Percentiles rank a stretch among this genome's conserved stretches.
Conservation (phyloP, 352 stramenopile genomes). For the Phytopythium oedochilum region DNA sequence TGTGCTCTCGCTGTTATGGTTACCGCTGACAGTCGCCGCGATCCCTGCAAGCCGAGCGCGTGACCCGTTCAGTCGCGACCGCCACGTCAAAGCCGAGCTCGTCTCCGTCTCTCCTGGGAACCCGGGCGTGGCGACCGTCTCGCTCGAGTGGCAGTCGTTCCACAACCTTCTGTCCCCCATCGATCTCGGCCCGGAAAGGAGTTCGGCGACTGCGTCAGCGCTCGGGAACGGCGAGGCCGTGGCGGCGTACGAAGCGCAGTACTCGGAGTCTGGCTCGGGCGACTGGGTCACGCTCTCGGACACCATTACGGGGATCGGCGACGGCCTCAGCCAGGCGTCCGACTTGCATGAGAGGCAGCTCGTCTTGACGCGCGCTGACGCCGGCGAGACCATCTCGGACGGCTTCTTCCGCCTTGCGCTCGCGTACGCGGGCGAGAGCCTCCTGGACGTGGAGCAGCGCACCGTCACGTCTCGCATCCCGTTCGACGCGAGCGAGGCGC, state of each 20-base stretch:
- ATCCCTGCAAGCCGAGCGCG: neutral
- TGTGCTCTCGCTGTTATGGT: neutral
- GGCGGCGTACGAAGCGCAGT: conserved; percentile 53
- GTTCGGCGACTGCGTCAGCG: conserved; percentile 4
- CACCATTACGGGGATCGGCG: conserved; percentile 24
- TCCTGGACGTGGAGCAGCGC: conserved; percentile 30
- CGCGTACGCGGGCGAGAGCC: conserved; percentile 30
- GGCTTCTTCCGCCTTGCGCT: conserved; percentile 54
- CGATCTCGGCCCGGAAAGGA: neutral
- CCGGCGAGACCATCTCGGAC: conserved; percentile 34
- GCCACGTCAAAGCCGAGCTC: conserved; percentile 23
- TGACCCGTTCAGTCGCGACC: conserved; percentile 9
- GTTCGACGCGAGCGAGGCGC: conserved; percentile 59
- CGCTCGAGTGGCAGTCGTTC: conserved; percentile 44
- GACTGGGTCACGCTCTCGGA: conserved; percentile 29
- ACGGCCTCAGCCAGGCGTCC: neutral
- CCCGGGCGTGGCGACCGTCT: conserved; percentile 30
- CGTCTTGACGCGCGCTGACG: conserved; percentile 45
- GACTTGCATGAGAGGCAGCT: conserved; percentile 26
- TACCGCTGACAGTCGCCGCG: neutral
- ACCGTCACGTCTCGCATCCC: conserved; percentile 53
- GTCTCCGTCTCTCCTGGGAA: conserved; percentile 26
- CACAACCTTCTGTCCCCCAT: conserved; percentile 14
- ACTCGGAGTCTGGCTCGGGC: conserved; percentile 32
- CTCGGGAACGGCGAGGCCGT: conserved; percentile 23